Evolutionary conservation across 148 eudicot genomes (phyloP).

Genomic region (Dianthus caryophyllus): DNA sequence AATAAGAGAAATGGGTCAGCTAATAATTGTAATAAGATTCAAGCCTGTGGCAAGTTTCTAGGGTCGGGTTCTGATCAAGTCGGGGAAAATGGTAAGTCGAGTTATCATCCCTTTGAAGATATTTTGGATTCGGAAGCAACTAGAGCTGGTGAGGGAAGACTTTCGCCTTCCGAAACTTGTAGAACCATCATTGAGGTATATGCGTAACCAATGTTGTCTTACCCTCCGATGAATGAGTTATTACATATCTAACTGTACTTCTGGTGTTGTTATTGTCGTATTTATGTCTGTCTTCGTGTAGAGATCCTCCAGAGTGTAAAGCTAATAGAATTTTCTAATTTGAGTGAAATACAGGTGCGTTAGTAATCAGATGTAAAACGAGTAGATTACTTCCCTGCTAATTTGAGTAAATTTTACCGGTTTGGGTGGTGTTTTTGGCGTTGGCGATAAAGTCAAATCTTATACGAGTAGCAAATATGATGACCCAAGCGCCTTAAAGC

Average conservation of each 20-base stretch:
- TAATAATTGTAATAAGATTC: constrained; percentile 35
- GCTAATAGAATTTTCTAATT: no score
- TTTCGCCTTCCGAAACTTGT: constrained; percentile 72
- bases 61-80: constrained; percentile 52
- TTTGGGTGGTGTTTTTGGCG: background rate
- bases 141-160: constrained; percentile 51
- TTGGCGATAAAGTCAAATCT: background rate
- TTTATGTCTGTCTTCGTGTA: background rate
- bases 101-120: constrained; percentile 87
- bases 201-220: background rate
- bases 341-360: no score
- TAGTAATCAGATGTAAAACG: no score
- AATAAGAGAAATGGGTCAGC: constrained; percentile 32
- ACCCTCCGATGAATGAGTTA: background rate
- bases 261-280: background rate
- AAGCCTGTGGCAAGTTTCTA: constrained; percentile 54
- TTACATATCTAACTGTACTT: background rate
- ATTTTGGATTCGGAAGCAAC: constrained; percentile 46
- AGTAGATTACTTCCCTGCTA: no score
- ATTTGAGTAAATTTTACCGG: no score
- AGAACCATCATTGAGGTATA: constrained; percentile 90
- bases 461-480: constrained; percentile 11
- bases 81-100: constrained; percentile 53
- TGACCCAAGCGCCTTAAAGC: background rate
- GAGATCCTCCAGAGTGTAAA: no score